Conservation (phyloP, 441 rosid genomes). For the Francoa sonchifolia region DNA sequence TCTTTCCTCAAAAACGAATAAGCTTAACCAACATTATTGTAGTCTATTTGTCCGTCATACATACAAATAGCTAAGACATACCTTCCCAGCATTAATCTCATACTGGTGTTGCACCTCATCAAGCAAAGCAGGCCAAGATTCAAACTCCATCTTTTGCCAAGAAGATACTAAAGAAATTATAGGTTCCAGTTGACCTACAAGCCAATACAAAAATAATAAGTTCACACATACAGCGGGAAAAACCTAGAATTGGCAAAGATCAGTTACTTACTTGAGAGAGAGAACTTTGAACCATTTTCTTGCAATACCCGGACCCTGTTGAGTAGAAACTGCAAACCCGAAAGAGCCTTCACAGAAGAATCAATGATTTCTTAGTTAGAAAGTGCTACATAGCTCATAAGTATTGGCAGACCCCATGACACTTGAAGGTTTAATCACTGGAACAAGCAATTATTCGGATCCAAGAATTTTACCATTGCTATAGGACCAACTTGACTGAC, state of each 20-base stretch:
- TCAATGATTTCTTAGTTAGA: too few relatives aligned
- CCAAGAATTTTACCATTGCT: too few relatives aligned
- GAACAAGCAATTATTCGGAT: too few relatives aligned
- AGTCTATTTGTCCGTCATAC: slow-evolving; percentile 10
- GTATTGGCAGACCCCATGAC: too few relatives aligned
- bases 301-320: slow-evolving; percentile 38
- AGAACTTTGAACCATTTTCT: slow-evolving; percentile 62
- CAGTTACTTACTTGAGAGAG: slow-evolving; percentile 52
- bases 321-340: slow-evolving; percentile 77
- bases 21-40: background rate
- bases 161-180: slow-evolving; percentile 46
- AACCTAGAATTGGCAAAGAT: background rate
- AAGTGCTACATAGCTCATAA: too few relatives aligned
- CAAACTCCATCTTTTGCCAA: slow-evolving; percentile 89
- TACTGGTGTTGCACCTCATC: slow-evolving; percentile 75
- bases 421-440: too few relatives aligned
- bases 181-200: slow-evolving; percentile 56
- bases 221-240: background rate
- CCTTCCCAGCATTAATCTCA: slow-evolving; percentile 81
- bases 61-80: slow-evolving; percentile 14
- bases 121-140: slow-evolving; percentile 76
- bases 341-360: slow-evolving; percentile 49
- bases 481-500: too few relatives aligned
- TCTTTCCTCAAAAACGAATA: too few relatives aligned
- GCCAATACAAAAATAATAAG: slow-evolving; percentile 3